Evolutionary conservation across 768 basidiomycete species (phyloP).

Genomic region (Hydnum rufescens): DNA sequence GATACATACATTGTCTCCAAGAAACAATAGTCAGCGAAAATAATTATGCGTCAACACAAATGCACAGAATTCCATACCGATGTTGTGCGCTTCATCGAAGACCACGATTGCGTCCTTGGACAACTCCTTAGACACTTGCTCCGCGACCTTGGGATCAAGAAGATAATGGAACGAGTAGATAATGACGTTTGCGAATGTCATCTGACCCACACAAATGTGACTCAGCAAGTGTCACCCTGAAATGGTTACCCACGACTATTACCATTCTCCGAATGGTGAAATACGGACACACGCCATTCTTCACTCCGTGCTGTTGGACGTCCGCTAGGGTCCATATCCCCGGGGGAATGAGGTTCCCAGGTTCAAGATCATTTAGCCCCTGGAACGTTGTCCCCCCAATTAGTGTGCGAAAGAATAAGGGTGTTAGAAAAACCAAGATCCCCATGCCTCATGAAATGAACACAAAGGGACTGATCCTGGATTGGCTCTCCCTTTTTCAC

Average conservation of each 20-base stretch:
- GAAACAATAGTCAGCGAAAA: neutral
- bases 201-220: slow-evolving; percentile 25
- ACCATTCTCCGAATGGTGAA: slow-evolving; percentile 95
- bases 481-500: slow-evolving; percentile 64
- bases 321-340: slow-evolving; percentile 94
- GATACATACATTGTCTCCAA: slow-evolving; percentile 88
- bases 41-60: neutral
- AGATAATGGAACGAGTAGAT: slow-evolving; percentile 99
- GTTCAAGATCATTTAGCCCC: slow-evolving; percentile 67
- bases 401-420: slow-evolving; percentile 5
- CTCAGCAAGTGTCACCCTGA: neutral
- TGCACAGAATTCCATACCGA: slow-evolving; percentile 34
- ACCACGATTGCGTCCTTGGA: slow-evolving; percentile 97
- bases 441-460: slow-evolving; percentile 86
- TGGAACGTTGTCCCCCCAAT: too few species aligned
- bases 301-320: slow-evolving; percentile 69
- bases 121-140: slow-evolving; percentile 95
- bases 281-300: slow-evolving; percentile 80
- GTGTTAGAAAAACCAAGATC: slow-evolving; percentile 2
- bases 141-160: slow-evolving; percentile 95
- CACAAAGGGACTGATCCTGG: slow-evolving; percentile 87
- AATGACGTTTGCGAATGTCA: slow-evolving; percentile 88
- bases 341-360: slow-evolving; percentile 59
- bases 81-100: slow-evolving; percentile 98
- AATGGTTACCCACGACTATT: slow-evolving; percentile 5